Evolutionary conservation across 164 flowering plant genomes (phyloP).

Genomic region (Liriodendron chinense): DNA sequence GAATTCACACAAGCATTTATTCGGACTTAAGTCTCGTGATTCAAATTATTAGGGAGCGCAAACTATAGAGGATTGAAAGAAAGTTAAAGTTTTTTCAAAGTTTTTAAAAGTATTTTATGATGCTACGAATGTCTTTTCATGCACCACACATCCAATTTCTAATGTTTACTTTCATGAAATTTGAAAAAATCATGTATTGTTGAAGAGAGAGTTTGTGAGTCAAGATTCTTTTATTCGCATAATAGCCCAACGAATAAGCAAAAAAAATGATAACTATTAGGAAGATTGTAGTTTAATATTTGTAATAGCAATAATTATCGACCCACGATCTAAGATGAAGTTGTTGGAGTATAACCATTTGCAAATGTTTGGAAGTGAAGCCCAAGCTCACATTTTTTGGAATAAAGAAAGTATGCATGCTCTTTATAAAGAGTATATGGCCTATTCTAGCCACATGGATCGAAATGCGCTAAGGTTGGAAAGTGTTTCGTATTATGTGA

Average conservation of each 20-base stretch:
- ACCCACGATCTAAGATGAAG: too few relatives aligned
- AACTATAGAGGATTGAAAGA: not conserved
- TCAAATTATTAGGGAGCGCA: not conserved
- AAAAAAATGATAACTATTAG: too few relatives aligned
- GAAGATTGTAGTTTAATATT: too few relatives aligned
- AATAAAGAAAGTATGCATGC: too few relatives aligned
- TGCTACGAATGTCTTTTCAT: not conserved
- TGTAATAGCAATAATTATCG: too few relatives aligned
- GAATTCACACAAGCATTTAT: not conserved
- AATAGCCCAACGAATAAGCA: not conserved
- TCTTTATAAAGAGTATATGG: too few relatives aligned
- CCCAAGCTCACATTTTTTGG: too few relatives aligned
- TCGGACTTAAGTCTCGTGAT: not conserved
- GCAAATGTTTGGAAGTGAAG: too few relatives aligned
- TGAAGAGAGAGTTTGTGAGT: not conserved
- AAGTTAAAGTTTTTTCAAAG: not conserved
- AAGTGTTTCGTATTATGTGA: not conserved
- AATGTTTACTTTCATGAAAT: not conserved
- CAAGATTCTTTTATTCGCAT: not conserved
- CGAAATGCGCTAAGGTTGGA: too few relatives aligned
- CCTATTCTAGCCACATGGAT: too few relatives aligned
- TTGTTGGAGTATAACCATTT: too few relatives aligned
- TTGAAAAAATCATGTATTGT: not conserved
- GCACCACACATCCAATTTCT: not conserved
- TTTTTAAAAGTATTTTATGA: not conserved